Base-by-base conservation (phyloP, 2,329 filamentous ascomycete genomes). In the Tympanopsis confertula region DNA sequence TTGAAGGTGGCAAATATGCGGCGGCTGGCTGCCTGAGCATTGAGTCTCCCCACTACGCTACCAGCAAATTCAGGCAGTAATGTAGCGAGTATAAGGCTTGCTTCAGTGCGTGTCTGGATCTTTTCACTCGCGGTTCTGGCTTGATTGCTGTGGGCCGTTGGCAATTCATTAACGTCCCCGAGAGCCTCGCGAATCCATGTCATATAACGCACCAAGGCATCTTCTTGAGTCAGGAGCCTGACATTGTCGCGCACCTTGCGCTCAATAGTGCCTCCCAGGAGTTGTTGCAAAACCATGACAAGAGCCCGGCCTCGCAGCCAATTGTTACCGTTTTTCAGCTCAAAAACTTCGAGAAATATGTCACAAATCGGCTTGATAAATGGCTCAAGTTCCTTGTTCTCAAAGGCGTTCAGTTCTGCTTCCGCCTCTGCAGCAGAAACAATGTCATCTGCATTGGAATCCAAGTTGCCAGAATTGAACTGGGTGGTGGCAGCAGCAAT, bases 361-460 rank as follows among this genome's bases (percentile, higher is more conserved):
- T 98, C 91, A 58, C 88, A 95, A 43, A 98, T 95, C 3, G 91
- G 91, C 55, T 95, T 98, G 50, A 98, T 91, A 51, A 98, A 96
- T 1, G 91, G 91, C 53, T 94, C 87, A 2, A 87, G 68, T 49
- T 94, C 86, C 50, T 80, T 81, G 53, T 85, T 82, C 58, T 96
- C 89, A 50, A 94, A 96, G 0, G 89, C 89, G 41, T 88, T 85
- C 35, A 96, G 67, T 58, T 96, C 91, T 0, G 89, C 89, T 59
- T 96, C 88, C 0, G 88, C 89, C 62, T 96, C 91, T 2, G 78
- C 74, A 2, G 74, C 68, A 5, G 60, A 61, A 40, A 63, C 48
- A 5, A 55, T 56, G 35, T 72, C 73, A 42, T 74, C 71, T 10
- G 15, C 15, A 35, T 7, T 35, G 7, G 13, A 7, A 7, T 14